These are phyloP conservation scores for Nothophytophthora sp. DNA, from an alignment of 352 stramenopile species.

Conservation along the genomic window DNA sequence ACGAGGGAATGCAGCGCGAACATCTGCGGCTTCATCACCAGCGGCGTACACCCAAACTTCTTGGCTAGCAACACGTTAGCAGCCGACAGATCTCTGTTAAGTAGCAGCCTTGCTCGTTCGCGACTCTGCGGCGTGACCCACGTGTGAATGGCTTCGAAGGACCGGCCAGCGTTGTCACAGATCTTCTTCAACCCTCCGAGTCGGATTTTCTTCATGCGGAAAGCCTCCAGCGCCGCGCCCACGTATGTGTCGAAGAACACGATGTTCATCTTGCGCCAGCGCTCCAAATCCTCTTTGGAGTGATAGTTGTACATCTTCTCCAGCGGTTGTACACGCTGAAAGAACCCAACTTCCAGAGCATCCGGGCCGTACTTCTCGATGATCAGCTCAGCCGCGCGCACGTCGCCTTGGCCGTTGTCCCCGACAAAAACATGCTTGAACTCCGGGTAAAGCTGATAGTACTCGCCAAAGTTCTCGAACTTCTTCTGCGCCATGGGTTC, in stretches of 20 bases:
- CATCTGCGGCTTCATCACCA: slow-evolving; percentile 66
- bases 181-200: slow-evolving; percentile 72
- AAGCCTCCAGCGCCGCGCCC: slow-evolving; percentile 80
- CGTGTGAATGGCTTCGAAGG: slow-evolving; percentile 58
- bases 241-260: slow-evolving; percentile 93
- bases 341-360: slow-evolving; percentile 84
- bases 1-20: slow-evolving; percentile 61
- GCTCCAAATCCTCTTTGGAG: slow-evolving; percentile 68
- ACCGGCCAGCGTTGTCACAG: slow-evolving; percentile 44
- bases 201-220: slow-evolving; percentile 70
- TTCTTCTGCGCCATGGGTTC: slow-evolving; percentile 98
- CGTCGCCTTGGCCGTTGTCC: slow-evolving; percentile 96
- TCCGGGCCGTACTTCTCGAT: slow-evolving; percentile 67
- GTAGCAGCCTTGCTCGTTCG: slow-evolving; percentile 52
- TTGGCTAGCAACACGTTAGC: slow-evolving; percentile 68
- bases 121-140: slow-evolving; percentile 61
- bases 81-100: slow-evolving; percentile 65
- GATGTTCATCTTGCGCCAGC: slow-evolving; percentile 88
- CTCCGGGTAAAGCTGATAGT: slow-evolving; percentile 98
- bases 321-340: slow-evolving; percentile 88
- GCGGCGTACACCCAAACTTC: slow-evolving; percentile 26
- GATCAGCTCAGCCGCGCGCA: slow-evolving; percentile 91
- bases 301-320: slow-evolving; percentile 86
- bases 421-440: slow-evolving; percentile 98
- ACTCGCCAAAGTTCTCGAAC: slow-evolving; percentile 94